Evolutionary conservation across 192 early-diverging fungal genomes (phyloP).

Genomic region (Chytriomyces confervae): DNA sequence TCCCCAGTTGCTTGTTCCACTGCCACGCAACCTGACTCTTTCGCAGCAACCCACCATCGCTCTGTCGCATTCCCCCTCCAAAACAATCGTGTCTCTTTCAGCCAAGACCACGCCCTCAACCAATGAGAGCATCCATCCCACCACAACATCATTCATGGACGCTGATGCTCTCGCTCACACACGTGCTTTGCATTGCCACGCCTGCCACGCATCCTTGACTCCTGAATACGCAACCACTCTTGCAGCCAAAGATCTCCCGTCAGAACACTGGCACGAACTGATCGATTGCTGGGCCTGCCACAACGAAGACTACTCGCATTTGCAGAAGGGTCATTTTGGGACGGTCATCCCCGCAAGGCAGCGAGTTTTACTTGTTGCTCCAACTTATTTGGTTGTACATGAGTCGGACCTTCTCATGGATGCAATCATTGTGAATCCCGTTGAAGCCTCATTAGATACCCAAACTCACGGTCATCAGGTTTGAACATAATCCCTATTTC

Average conservation of each 20-base stretch:
- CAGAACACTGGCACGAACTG: constrained; percentile 62
- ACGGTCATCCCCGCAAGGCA: constrained; percentile 44
- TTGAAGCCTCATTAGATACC: not conserved
- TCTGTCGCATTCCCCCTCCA: not conserved
- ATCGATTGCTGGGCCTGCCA: constrained; percentile 65
- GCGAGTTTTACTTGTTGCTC: constrained; percentile 41
- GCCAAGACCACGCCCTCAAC: not conserved
- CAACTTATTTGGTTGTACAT: constrained; percentile 46
- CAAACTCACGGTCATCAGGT: not conserved
- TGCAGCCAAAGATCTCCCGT: constrained; percentile 51
- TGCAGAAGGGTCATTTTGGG: constrained; percentile 44
- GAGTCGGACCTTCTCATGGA: constrained; percentile 43
- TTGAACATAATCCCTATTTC: not conserved
- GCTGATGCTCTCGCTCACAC: not conserved
- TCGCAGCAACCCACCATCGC: no score
- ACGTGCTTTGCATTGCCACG: constrained; percentile 56
- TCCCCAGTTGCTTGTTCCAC: no score
- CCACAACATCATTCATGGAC: not conserved
- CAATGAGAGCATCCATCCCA: not conserved
- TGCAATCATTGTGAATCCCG: constrained; percentile 29
- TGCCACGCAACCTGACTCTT: no score
- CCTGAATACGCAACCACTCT: not conserved
- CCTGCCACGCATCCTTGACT: constrained; percentile 43
- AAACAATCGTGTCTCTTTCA: not conserved
- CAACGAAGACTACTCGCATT: constrained; percentile 56